Evolutionary conservation across 441 rosid genomes (phyloP).

Genomic region (Codiaeum variegatum): DNA sequence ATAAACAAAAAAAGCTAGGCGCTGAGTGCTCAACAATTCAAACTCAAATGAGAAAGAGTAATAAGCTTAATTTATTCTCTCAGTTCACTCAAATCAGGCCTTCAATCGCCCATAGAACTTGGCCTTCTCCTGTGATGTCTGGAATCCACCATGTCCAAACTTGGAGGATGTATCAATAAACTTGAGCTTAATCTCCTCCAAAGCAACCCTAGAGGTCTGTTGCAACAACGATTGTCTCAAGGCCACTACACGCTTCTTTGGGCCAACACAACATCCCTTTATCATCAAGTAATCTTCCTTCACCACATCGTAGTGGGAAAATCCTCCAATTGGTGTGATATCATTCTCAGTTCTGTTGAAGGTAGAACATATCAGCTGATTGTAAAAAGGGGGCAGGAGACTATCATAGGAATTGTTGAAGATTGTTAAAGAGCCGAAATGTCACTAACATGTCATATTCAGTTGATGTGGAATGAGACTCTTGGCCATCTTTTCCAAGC

Average conservation of each 20-base stretch:
- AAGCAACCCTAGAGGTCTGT: slow-evolving; percentile 71
- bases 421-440: neutral
- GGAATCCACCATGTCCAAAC: slow-evolving; percentile 79
- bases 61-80: neutral
- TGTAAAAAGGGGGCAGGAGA: neutral
- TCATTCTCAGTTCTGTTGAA: slow-evolving; percentile 75
- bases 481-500: slow-evolving; percentile 72
- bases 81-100: slow-evolving; percentile 22
- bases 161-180: slow-evolving; percentile 78
- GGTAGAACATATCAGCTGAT: neutral
- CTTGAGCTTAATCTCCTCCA: slow-evolving; percentile 74
- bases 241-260: slow-evolving; percentile 93
- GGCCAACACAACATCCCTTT: slow-evolving; percentile 85
- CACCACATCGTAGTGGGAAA: slow-evolving; percentile 80
- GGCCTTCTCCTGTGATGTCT: slow-evolving; percentile 62
- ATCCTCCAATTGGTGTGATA: slow-evolving; percentile 84
- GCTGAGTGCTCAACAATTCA: neutral
- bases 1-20: neutral
- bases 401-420: neutral
- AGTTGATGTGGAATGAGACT: slow-evolving; percentile 63
- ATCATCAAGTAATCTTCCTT: slow-evolving; percentile 78
- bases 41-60: neutral
- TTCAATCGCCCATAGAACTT: slow-evolving; percentile 54
- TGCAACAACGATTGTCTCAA: slow-evolving; percentile 63
- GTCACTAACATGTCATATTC: slow-evolving; percentile 63